Percentiles rank a stretch among this genome's conserved stretches.
Conservation (phyloP, 352 stramenopile genomes). For the Phytophthora citrophthora region DNA sequence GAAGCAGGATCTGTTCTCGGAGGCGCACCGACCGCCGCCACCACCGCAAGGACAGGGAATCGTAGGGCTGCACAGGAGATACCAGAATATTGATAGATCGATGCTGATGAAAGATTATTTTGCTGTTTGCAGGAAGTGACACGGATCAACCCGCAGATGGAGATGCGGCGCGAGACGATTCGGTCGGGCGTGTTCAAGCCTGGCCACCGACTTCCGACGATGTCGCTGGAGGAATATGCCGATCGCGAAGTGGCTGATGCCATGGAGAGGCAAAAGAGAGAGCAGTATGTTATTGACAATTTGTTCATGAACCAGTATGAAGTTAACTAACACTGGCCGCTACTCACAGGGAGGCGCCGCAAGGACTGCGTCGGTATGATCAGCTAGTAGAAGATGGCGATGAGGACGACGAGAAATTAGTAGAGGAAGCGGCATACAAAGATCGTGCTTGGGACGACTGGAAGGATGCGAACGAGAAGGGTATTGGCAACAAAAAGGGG, state of each 20-base stretch:
- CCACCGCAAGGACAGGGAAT: constrained; percentile 76
- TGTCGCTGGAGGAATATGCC: constrained; percentile 94
- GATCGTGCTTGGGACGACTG: constrained; percentile 97
- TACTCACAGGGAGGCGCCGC: constrained; percentile 53
- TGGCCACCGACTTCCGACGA: constrained; percentile 95
- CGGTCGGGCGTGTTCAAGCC: constrained; percentile 94
- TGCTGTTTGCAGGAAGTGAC: constrained; percentile 70
- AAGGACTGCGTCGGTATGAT: constrained; percentile 89
- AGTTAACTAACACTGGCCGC: constrained; percentile 10
- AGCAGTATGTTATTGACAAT: constrained; percentile 51
- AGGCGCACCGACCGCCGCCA: constrained; percentile 64
- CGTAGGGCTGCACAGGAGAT: constrained; percentile 43
- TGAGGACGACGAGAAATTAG: constrained; percentile 92
- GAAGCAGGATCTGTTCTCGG: constrained; percentile 74
- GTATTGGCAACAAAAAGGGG: constrained; percentile 97
- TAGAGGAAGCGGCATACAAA: constrained; percentile 93
- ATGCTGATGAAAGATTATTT: constrained; percentile 7
- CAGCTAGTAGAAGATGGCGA: constrained; percentile 95
- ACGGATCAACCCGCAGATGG: constrained; percentile 85
- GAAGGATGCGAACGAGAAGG: constrained; percentile 96
- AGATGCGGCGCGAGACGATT: constrained; percentile 90
- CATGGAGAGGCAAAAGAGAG: constrained; percentile 84
- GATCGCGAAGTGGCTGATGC: constrained; percentile 90
- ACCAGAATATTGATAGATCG: background rate
- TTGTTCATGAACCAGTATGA: background rate